These are phyloP conservation scores for Chondrus crispus DNA, from an alignment of 23 red algal genomes.

Conservation along the genomic window DNA sequence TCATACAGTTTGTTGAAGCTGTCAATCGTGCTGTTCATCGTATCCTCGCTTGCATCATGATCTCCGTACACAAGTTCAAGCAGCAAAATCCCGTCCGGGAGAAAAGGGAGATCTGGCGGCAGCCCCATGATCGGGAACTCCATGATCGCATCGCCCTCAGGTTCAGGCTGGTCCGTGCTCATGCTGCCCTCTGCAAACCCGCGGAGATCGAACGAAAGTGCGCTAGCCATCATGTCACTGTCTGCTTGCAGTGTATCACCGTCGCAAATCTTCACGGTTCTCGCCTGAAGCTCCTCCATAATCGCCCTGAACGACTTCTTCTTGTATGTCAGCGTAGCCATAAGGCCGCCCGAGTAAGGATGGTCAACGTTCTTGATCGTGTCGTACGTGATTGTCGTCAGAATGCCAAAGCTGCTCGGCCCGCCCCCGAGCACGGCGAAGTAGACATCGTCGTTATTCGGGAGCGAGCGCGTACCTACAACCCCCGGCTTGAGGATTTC, in stretches of 20 bases:
- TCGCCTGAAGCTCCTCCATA: not conserved
- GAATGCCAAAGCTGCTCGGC: not conserved
- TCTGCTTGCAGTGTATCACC: not conserved
- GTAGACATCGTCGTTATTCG: not conserved
- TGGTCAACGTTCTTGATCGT: not conserved
- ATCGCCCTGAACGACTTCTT: not conserved
- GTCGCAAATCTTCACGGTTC: not conserved
- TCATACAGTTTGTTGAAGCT: not conserved
- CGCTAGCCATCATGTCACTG: not conserved
- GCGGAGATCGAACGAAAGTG: not conserved
- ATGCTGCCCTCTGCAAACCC: not conserved
- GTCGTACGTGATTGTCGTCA: not conserved
- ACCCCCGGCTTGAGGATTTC: not conserved
- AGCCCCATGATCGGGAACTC: not conserved
- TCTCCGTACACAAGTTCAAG: not conserved
- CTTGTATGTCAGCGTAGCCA: not conserved
- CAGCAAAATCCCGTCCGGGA: not conserved
- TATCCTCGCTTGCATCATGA: not conserved
- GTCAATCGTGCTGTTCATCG: not conserved
- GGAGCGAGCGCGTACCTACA: not conserved
- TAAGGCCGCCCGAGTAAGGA: not conserved
- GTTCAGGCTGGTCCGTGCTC: not conserved
- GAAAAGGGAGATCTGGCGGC: too few relatives aligned
- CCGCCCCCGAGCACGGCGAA: not conserved
- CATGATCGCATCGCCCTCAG: not conserved